These are phyloP conservation scores for Wallacemonas sp. DNA, from an alignment of 208 protist genomes.

Conservation along the genomic window DNA sequence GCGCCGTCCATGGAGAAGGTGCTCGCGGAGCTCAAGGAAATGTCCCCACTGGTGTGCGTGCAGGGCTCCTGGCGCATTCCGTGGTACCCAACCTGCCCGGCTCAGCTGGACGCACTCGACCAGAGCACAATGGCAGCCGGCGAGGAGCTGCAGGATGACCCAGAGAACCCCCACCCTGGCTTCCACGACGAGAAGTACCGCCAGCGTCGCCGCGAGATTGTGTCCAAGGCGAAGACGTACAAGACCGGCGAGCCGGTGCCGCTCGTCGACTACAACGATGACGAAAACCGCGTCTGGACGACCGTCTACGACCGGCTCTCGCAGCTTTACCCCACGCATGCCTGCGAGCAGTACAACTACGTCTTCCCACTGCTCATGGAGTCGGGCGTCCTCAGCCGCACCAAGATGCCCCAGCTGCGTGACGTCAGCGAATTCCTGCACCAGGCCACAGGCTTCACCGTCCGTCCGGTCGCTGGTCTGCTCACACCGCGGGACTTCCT, in stretches of 20 bases:
- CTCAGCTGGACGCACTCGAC: constrained; percentile 88
- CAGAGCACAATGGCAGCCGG: constrained; percentile 82
- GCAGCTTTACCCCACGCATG: constrained; percentile 89
- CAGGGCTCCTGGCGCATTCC: constrained; percentile 63
- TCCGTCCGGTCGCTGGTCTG: constrained; percentile 94
- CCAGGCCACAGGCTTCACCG: constrained; percentile 89
- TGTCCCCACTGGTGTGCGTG: constrained; percentile 34
- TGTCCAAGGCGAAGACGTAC: constrained; percentile 66
- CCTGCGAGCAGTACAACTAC: constrained; percentile 93
- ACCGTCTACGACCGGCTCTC: constrained; percentile 85
- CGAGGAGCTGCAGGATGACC: constrained; percentile 84
- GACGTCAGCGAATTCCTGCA: constrained; percentile 93
- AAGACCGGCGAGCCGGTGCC: constrained; percentile 86
- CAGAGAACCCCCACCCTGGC: constrained; percentile 92
- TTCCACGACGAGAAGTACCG: constrained; percentile 95
- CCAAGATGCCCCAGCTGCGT: constrained; percentile 93
- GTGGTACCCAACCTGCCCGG: constrained; percentile 63
- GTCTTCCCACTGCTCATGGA: constrained; percentile 92
- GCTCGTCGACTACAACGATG: constrained; percentile 88
- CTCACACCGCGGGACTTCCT: constrained; percentile 95
- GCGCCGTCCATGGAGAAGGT: constrained; percentile 33
- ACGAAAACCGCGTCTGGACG: constrained; percentile 92
- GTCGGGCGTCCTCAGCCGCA: constrained; percentile 88
- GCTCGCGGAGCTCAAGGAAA: constrained; percentile 21
- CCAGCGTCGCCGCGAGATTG: constrained; percentile 82